Evolutionary conservation across 129 eudicot species (phyloP).

Genomic region (Lonicera japonica): DNA sequence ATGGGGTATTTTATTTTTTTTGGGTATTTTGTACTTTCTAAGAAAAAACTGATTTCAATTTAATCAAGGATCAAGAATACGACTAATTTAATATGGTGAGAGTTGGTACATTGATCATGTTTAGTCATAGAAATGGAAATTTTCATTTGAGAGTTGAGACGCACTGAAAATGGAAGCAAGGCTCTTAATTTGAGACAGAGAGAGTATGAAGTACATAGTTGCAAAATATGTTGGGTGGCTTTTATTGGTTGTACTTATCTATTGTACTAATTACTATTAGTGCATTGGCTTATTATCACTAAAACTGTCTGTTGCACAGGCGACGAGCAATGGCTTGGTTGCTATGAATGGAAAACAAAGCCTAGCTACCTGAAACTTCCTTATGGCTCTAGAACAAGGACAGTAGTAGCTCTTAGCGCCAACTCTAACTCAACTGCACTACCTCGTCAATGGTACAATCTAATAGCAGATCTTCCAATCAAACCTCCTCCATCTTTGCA

Average conservation of each 20-base stretch:
- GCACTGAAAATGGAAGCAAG: too few species aligned
- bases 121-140: too few species aligned
- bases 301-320: constrained; percentile 24
- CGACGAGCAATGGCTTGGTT: constrained; percentile 21
- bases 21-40: too few species aligned
- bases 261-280: neutral
- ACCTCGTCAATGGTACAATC: constrained; percentile 82
- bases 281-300: neutral
- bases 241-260: neutral
- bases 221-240: too few species aligned
- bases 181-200: too few species aligned
- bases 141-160: too few species aligned
- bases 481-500: constrained; percentile 86
- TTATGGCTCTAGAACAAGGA: constrained; percentile 24
- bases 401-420: constrained; percentile 11
- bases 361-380: constrained; percentile 32
- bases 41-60: too few species aligned
- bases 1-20: too few species aligned
- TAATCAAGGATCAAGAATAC: too few species aligned
- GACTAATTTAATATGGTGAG: too few species aligned
- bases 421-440: constrained; percentile 35
- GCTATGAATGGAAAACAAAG: constrained; percentile 11
- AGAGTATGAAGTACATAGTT: too few species aligned
- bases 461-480: constrained; percentile 75
- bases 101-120: too few species aligned